Evolutionary conservation across 2,329 filamentous ascomycete species (phyloP).

Genomic region (Diaporthe vexans): DNA sequence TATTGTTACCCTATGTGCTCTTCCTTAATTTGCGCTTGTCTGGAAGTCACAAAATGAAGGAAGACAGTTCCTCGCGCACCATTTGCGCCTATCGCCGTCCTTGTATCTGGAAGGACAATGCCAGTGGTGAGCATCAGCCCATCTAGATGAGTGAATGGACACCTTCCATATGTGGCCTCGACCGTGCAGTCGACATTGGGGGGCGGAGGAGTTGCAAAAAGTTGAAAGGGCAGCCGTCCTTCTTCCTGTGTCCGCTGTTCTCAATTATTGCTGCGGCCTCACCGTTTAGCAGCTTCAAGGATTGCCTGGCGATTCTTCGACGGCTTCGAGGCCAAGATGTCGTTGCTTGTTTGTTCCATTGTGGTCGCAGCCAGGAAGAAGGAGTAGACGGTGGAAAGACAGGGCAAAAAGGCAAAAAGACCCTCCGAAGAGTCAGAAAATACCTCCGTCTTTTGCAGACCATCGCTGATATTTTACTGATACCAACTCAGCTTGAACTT

Average conservation of each 20-base stretch:
- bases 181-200: too few species aligned
- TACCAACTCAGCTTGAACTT: background rate
- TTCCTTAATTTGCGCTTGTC: too few species aligned
- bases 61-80: background rate
- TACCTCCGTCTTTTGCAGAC: constrained; percentile 26
- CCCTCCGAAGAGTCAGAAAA: constrained; percentile 32
- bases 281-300: background rate
- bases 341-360: background rate
- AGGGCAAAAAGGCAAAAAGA: background rate
- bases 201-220: too few species aligned
- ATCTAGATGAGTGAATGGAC: too few species aligned
- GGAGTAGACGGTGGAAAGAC: background rate
- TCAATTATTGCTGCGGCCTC: background rate
- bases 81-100: background rate
- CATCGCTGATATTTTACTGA: constrained; percentile 23
- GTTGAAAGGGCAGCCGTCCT: background rate
- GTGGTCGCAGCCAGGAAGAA: too few species aligned
- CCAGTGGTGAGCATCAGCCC: too few species aligned
- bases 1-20: background rate
- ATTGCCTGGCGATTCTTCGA: background rate
- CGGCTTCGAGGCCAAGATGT: background rate
- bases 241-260: background rate
- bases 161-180: too few species aligned
- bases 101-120: too few species aligned
- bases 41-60: too few species aligned